Evolutionary conservation across 2,329 filamentous ascomycete species (phyloP).

Genomic region (Diaporthe batatas): DNA sequence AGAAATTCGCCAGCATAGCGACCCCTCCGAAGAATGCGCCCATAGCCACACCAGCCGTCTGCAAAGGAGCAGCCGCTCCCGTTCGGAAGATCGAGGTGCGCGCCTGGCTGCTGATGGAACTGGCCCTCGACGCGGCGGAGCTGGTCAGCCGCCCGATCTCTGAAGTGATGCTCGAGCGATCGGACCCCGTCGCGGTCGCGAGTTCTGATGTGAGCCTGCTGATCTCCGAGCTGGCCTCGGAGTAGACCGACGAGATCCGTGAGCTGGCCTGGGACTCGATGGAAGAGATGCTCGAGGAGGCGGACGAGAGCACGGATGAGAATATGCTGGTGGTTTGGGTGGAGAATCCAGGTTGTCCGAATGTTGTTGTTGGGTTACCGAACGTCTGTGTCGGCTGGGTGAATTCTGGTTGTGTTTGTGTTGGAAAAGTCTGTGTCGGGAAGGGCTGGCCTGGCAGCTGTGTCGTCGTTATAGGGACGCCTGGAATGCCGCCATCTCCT

Average conservation of each 20-base stretch:
- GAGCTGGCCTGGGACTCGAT: conserved; percentile 18
- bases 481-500: neutral
- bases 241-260: neutral
- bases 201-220: conserved; percentile 6
- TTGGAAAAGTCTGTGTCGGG: neutral
- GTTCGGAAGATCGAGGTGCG: conserved; percentile 18
- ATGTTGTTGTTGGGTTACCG: conserved; percentile 5
- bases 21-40: conserved; percentile 17
- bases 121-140: conserved; percentile 20
- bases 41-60: conserved; percentile 5
- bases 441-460: neutral
- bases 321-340: conserved; percentile 22
- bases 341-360: neutral
- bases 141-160: conserved; percentile 9
- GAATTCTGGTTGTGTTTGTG: conserved; percentile 2
- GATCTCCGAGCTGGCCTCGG: conserved; percentile 5
- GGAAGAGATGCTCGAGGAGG: neutral
- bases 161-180: conserved; percentile 5
- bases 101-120: conserved; percentile 18
- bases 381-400: conserved; percentile 10
- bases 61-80: conserved; percentile 9
- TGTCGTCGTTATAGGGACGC: neutral
- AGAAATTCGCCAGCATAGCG: conserved; percentile 5
- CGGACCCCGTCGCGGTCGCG: neutral
- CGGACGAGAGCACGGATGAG: neutral